A percentile compares a stretch with the other conserved stretches of the same genome.
Conservation (phyloP, 257 asterid genomes). For the Henckelia pumila region DNA sequence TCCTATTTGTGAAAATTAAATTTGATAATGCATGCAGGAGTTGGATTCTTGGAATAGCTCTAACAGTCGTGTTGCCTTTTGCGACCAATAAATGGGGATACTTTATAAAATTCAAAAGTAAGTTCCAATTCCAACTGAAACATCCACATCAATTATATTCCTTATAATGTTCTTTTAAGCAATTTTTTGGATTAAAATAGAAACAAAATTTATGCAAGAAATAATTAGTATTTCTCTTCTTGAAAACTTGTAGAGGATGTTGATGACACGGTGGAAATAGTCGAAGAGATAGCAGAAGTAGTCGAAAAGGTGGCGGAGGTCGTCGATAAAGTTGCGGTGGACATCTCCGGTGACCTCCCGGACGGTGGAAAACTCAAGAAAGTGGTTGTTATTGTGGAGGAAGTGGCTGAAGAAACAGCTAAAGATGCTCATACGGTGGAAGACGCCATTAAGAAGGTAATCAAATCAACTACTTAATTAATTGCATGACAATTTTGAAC, state of each 20-base stretch:
- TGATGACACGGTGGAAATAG: conserved; percentile 47
- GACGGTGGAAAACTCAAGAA: conserved; percentile 46
- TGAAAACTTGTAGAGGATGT: conserved; percentile 41
- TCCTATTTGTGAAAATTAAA: not conserved
- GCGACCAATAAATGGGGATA: not conserved
- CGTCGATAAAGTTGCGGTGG: conserved; percentile 55
- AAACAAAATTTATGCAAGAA: too few species aligned
- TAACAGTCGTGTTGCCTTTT: not conserved
- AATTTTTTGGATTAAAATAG: not conserved
- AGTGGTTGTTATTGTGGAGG: conserved; percentile 40
- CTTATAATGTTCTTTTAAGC: too few species aligned
- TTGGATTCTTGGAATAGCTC: not conserved
- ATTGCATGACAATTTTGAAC: too few species aligned
- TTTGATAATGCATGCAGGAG: not conserved
- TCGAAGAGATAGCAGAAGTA: conserved; percentile 54
- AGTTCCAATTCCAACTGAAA: not conserved
- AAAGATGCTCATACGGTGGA: conserved; percentile 50
- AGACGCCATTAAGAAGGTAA: conserved; percentile 61
- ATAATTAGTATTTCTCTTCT: not conserved
- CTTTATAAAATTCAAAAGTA: not conserved
- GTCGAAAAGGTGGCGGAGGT: conserved; percentile 59
- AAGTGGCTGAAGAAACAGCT: conserved; percentile 47
- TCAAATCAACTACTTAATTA: not conserved
- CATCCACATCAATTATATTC: not conserved
- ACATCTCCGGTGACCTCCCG: conserved; percentile 42